Percentiles rank a stretch among this genome's conserved stretches.
Evolutionary conservation across 345 rosid species (phyloP).

Genomic region (Linum trigynum): DNA sequence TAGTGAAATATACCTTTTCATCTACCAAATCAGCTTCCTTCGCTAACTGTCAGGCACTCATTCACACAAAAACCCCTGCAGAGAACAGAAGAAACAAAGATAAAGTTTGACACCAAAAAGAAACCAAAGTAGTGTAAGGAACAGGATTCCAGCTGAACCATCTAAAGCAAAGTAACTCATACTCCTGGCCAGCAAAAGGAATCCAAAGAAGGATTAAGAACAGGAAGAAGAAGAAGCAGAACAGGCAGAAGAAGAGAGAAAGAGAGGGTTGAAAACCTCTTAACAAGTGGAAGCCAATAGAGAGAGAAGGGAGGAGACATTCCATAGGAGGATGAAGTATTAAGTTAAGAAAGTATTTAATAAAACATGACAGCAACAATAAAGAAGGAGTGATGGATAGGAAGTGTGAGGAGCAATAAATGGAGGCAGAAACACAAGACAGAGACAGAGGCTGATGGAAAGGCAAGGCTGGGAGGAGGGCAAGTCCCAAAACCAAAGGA

Average conservation of each 20-base stretch:
- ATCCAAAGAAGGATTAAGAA: neutral
- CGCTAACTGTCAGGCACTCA: neutral
- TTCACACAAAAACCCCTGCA: conserved; percentile 16
- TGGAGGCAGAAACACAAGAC: neutral
- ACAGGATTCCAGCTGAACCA: neutral
- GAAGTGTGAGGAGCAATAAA: neutral
- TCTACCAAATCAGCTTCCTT: conserved; percentile 4
- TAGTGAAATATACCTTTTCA: conserved; percentile 10
- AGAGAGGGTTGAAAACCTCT: neutral
- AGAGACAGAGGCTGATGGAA: neutral
- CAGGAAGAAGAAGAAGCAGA: neutral
- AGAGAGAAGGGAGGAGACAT: conserved; percentile 5
- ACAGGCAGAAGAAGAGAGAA: neutral
- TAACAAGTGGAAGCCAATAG: neutral
- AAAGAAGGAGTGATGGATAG: neutral
- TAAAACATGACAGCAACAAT: neutral
- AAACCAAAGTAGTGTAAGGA: neutral
- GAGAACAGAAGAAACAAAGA: neutral
- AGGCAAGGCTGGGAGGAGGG: neutral
- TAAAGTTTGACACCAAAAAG: neutral
- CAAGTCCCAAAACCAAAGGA: neutral
- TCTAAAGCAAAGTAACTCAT: neutral
- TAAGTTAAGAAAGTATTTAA: neutral
- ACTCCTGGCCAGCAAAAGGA: neutral
- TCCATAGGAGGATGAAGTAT: neutral